A percentile compares a stretch with the other conserved stretches of the same genome.
Conservation (phyloP, 257 asterid species). For the Gynochthodes officinalis region DNA sequence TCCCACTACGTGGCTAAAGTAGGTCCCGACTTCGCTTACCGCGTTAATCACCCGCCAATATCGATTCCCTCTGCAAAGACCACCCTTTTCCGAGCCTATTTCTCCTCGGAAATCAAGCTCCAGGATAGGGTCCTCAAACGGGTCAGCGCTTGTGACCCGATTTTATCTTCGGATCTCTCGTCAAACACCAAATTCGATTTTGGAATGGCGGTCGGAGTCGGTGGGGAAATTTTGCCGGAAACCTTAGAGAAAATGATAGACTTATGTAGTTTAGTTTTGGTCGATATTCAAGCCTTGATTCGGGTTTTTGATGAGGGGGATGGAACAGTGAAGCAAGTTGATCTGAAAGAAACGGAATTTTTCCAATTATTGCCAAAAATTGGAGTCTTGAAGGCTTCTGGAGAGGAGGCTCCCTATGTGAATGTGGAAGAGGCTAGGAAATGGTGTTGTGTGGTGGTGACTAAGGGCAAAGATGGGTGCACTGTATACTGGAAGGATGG, state of each 20-base stretch:
- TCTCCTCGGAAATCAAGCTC: conserved; percentile 57
- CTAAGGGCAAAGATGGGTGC: conserved; percentile 90
- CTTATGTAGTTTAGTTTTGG: conserved; percentile 68
- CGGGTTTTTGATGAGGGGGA: conserved; percentile 63
- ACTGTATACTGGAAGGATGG: conserved; percentile 47
- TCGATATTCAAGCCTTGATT: conserved; percentile 79
- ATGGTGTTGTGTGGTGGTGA: conserved; percentile 78
- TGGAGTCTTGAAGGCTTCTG: conserved; percentile 75
- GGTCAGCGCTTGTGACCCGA: conserved; percentile 60
- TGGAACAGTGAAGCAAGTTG: conserved; percentile 63
- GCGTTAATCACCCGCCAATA: conserved; percentile 51
- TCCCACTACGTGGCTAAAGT: conserved; percentile 62
- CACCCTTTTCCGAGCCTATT: conserved; percentile 76
- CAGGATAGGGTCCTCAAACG: conserved; percentile 78
- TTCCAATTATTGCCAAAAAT: conserved; percentile 47
- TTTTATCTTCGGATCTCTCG: conserved; percentile 62
- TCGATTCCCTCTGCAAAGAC: conserved; percentile 40
- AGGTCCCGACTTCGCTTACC: conserved; percentile 67
- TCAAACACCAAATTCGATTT: conserved; percentile 41
- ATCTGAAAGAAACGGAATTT: conserved; percentile 63
- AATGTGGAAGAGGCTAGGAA: conserved; percentile 64
- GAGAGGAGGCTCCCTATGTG: conserved; percentile 75
- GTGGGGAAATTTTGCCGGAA: conserved; percentile 77
- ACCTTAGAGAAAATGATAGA: conserved; percentile 73
- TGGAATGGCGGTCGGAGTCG: conserved; percentile 94